Base-by-base conservation (phyloP, 2,329 filamentous ascomycete genomes). In the Aspergillus sp. region DNA sequence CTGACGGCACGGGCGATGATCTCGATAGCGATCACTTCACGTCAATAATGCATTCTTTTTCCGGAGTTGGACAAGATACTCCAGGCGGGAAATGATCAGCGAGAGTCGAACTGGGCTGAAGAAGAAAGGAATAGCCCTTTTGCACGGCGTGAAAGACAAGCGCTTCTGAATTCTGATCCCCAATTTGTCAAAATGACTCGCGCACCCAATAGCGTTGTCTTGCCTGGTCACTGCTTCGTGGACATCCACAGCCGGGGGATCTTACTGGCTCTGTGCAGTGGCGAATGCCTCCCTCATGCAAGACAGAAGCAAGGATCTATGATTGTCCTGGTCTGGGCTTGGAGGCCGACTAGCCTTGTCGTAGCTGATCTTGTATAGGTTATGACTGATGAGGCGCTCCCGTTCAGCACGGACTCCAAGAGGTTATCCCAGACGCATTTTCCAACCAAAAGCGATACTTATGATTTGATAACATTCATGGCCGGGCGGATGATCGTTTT, bases 301-400 rank as follows among this genome's bases (percentile, higher is more conserved):
- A 15, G 44, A 47, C 33, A 54, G 44, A 54, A 33, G 51, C 51
- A 54, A 54, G 51, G 51, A 47, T 54, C 42, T 30, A 39, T 20
- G 20, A 20, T 47, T 40, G 51, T 13, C 33, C 6, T 33, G 49
- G 19, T 30, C 50, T 33, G 20, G 22, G 8, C 19, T 30, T 30
- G 27, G 27, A 22, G 39, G 50, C 50, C 22, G 20, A 24, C n/a
- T 52, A 52, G 41, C 19, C 41, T 46, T 24, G 44, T 37, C 19
- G 24, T 54, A 34, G 39, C 27, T 30, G 27, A 30, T 30, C 27
- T 30, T 30, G 9, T 30, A 54, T 46, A 20, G 20, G 20, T 20
- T 4, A 20, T 20, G 20, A 20, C 20, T 20, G 20, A 41, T 54
- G 33, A 54, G 44, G 44, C 51, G 44, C 42, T 30, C 27, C 51